Evolutionary conservation across 345 rosid genomes (phyloP).

Genomic region (Gynandropsis gynandra): DNA sequence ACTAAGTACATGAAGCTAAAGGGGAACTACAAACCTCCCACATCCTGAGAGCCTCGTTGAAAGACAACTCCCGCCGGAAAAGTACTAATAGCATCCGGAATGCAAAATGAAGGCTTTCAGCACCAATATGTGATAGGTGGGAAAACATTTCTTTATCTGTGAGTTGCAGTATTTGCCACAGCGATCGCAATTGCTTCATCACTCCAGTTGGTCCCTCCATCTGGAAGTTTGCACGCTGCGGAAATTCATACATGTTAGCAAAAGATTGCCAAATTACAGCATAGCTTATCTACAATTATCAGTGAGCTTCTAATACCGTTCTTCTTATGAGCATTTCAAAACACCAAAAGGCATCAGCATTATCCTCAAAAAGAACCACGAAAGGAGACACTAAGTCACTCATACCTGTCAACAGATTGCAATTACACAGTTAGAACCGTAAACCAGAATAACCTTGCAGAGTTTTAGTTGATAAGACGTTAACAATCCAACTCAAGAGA

Average conservation of each 20-base stretch:
- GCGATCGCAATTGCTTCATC: slow-evolving; percentile 74
- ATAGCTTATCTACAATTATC: slow-evolving; percentile 13
- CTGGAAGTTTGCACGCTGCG: slow-evolving; percentile 78
- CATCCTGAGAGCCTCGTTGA: slow-evolving; percentile 75
- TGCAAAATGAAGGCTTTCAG: slow-evolving; percentile 97
- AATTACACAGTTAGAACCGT: slow-evolving; percentile 17
- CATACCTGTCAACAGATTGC: slow-evolving; percentile 59
- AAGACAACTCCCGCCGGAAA: slow-evolving; percentile 76
- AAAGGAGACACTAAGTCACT: slow-evolving; percentile 93
- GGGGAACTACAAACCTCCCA: slow-evolving; percentile 68
- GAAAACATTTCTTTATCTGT: slow-evolving; percentile 75
- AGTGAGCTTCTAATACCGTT: slow-evolving; percentile 46
- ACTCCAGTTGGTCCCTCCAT: slow-evolving; percentile 95
- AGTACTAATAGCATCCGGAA: slow-evolving; percentile 88
- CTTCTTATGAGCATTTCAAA: slow-evolving; percentile 96
- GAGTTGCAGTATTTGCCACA: slow-evolving; percentile 75
- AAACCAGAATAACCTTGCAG: not conserved
- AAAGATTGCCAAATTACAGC: slow-evolving; percentile 15
- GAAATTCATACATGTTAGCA: slow-evolving; percentile 20
- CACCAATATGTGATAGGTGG: slow-evolving; percentile 73
- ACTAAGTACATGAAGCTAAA: slow-evolving; percentile 8
- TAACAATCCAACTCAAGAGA: not conserved
- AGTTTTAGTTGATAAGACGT: not conserved
- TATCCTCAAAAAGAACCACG: slow-evolving; percentile 82
- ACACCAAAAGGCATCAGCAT: slow-evolving; percentile 98